Evolutionary conservation across 2,329 filamentous ascomycete genomes (phyloP).

Genomic region (Aspergillus pseudoglaucus): DNA sequence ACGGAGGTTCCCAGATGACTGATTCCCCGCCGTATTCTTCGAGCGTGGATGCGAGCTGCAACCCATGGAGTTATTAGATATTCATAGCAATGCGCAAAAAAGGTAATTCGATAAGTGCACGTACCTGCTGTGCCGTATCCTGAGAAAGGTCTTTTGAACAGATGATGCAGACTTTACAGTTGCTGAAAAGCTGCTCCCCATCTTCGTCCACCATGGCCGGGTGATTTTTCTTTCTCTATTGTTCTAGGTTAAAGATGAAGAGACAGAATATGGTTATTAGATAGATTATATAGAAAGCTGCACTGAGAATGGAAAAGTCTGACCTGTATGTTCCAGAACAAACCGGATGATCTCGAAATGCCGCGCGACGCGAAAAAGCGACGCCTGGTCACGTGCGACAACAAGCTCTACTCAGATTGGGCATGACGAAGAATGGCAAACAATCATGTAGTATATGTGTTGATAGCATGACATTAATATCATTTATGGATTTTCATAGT

Average conservation of each 20-base stretch:
- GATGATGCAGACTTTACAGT: slow-evolving; percentile 42
- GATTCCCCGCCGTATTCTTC: slow-evolving; percentile 45
- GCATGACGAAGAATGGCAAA: neutral
- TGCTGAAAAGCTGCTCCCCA: slow-evolving; percentile 35
- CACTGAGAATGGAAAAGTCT: neutral
- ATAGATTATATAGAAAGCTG: neutral
- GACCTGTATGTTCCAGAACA: neutral
- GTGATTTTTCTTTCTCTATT: neutral
- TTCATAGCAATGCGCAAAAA: neutral
- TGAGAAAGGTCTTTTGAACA: slow-evolving; percentile 34
- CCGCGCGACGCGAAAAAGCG: slow-evolving; percentile 16
- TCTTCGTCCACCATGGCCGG: slow-evolving; percentile 23
- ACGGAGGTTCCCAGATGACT: slow-evolving; percentile 34
- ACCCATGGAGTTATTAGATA: slow-evolving; percentile 4
- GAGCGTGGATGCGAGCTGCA: slow-evolving; percentile 43
- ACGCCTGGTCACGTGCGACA: slow-evolving; percentile 20
- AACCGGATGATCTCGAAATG: slow-evolving; percentile 2
- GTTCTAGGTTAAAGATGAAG: neutral
- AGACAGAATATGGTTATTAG: neutral
- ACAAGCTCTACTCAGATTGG: neutral
- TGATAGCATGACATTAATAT: too few species aligned
- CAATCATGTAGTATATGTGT: neutral
- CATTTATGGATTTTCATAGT: neutral
- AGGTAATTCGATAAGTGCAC: neutral
- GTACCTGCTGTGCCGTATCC: slow-evolving; percentile 38